Evolutionary conservation across 352 stramenopile species (phyloP).

Genomic region (Pilasporangium apinafurcum): DNA sequence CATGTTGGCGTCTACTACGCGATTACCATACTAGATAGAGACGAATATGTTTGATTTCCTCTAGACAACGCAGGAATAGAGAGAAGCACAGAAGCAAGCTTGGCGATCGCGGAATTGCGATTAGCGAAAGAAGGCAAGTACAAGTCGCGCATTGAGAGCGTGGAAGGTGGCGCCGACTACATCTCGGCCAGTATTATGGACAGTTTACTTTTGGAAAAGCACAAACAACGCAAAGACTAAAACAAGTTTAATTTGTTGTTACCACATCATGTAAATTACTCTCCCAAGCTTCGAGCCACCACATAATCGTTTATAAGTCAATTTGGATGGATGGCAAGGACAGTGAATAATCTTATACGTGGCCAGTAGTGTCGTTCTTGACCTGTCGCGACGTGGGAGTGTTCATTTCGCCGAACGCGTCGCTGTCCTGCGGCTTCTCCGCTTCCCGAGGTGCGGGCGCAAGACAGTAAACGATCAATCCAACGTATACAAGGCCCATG

Average conservation of each 20-base stretch:
- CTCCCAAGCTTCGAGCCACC: too few relatives aligned
- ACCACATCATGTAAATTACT: too few relatives aligned
- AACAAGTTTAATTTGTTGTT: too few relatives aligned
- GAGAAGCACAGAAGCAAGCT: slow-evolving; percentile 32
- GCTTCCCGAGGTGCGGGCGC: slow-evolving; percentile 23
- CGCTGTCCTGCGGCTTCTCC: background rate
- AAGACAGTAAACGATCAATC: slow-evolving; percentile 38
- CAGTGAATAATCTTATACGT: slow-evolving; percentile 8
- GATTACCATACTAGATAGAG: background rate
- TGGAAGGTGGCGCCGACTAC: slow-evolving; percentile 75
- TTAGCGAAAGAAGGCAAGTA: slow-evolving; percentile 46
- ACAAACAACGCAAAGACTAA: slow-evolving; percentile 2
- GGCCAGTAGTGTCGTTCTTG: background rate
- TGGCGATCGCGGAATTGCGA: slow-evolving; percentile 65
- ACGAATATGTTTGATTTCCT: background rate
- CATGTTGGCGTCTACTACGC: background rate
- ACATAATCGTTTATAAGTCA: too few relatives aligned
- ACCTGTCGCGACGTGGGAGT: background rate
- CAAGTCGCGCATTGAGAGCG: slow-evolving; percentile 42
- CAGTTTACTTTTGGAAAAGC: slow-evolving; percentile 52
- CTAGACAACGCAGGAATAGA: slow-evolving; percentile 1
- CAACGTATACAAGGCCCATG: slow-evolving; percentile 50
- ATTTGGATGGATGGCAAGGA: too few relatives aligned
- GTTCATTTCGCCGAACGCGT: slow-evolving; percentile 1
- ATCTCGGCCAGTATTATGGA: slow-evolving; percentile 78